Conservation (phyloP, 306 rosid species). For the Glycine latifolia region DNA sequence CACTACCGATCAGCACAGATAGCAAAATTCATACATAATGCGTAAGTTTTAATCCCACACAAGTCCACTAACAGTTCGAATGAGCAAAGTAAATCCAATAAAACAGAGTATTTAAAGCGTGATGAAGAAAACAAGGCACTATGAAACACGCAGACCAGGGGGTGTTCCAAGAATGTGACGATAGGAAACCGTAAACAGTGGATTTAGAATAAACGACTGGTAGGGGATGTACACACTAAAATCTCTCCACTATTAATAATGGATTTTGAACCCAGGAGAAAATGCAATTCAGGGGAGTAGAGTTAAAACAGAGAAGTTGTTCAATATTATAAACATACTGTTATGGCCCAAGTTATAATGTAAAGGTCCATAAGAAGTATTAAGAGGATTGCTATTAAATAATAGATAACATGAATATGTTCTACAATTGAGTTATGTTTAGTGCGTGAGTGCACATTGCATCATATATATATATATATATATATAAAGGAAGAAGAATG, state of each 20-base stretch:
- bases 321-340: not conserved
- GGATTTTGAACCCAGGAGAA: not conserved
- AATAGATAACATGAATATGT: too few species aligned
- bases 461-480: too few species aligned
- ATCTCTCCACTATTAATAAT: not conserved
- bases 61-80: constrained; percentile 16
- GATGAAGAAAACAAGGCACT: too few species aligned
- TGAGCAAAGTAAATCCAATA: constrained; percentile 11
- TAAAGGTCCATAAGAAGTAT: too few species aligned
- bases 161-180: not conserved
- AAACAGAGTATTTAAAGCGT: not conserved
- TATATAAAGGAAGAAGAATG: too few species aligned
- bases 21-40: not conserved
- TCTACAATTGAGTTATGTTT: too few species aligned
- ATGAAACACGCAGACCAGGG: not conserved
- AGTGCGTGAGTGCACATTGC: too few species aligned
- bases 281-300: not conserved
- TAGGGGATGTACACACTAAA: not conserved
- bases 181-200: too few species aligned
- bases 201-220: not conserved
- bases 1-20: too few species aligned
- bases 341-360: too few species aligned
- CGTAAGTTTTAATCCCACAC: not conserved
- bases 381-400: too few species aligned
- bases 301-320: not conserved